Evolutionary conservation across 2,329 filamentous ascomycete species (phyloP).

Genomic region (Sclerotinia spermophila): DNA sequence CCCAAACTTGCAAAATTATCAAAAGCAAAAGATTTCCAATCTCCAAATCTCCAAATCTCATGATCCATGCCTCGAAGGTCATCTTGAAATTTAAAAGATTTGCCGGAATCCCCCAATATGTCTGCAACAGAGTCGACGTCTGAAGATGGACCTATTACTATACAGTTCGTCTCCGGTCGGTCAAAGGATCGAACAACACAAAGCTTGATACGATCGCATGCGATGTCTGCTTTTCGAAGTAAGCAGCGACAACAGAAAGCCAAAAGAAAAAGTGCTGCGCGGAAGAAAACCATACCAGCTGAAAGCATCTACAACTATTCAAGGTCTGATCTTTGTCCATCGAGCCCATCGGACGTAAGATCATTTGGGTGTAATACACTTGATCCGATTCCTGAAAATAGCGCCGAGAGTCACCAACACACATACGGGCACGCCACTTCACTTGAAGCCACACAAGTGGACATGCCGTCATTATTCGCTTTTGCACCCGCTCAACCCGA

Average conservation of each 20-base stretch:
- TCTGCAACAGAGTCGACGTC: not conserved
- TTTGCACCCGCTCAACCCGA: not conserved
- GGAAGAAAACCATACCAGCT: not conserved
- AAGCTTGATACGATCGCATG: constrained; percentile 6
- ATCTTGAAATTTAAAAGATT: not conserved
- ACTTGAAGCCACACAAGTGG: not conserved
- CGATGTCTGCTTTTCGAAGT: not conserved
- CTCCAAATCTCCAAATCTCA: too few species aligned
- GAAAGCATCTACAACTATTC: not conserved
- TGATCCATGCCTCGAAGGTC: not conserved
- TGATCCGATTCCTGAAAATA: not conserved
- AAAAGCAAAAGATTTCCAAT: not conserved
- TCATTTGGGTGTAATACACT: not conserved
- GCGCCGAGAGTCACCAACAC: not conserved
- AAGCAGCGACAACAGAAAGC: not conserved
- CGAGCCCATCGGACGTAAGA: not conserved
- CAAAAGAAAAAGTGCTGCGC: not conserved
- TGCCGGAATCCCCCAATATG: not conserved
- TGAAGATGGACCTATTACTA: not conserved
- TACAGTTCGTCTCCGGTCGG: constrained; percentile 5
- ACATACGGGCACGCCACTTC: not conserved
- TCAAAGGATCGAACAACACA: not conserved
- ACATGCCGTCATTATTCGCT: not conserved
- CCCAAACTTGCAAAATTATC: not conserved
- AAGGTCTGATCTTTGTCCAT: not conserved